phyloP scores from a whole-genome alignment of 2,329 filamentous ascomycete species.

The Sarocladium kiliense region DNA sequence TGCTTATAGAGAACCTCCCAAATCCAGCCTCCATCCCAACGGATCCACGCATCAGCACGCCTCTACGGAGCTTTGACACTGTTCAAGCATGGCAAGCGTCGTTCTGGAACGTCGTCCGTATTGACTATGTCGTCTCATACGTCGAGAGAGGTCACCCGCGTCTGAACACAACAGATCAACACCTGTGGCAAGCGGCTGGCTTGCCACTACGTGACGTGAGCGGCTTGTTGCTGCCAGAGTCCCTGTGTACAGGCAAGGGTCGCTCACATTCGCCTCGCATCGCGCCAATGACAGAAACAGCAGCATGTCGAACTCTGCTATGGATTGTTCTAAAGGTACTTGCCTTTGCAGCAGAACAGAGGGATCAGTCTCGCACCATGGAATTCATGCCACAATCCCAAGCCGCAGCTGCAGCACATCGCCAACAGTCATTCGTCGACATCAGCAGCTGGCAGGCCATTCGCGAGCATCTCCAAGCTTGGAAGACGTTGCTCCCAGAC shows the following conservation, averaged over 20 bases:
- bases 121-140: slow-evolving; percentile 15
- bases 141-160: slow-evolving; percentile 11
- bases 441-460: slow-evolving; percentile 7
- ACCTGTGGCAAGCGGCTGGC: slow-evolving; percentile 15
- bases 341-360: slow-evolving; percentile 10
- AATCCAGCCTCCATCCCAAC: not conserved
- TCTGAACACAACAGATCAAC: slow-evolving; percentile 10
- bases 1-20: slow-evolving; percentile 8
- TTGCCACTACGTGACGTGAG: slow-evolving; percentile 11
- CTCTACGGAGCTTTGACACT: slow-evolving; percentile 10
- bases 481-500: slow-evolving; percentile 13
- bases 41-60: slow-evolving; percentile 7
- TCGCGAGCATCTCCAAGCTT: slow-evolving; percentile 11
- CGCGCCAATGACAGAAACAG: slow-evolving; percentile 13
- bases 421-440: slow-evolving; percentile 2
- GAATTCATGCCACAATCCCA: slow-evolving; percentile 2
- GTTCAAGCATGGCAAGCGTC: slow-evolving; percentile 14
- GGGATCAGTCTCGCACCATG: not conserved
- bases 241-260: not conserved
- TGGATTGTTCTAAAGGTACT: slow-evolving; percentile 15
- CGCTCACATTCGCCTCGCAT: not conserved
- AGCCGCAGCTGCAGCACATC: not conserved
- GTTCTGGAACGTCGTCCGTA: slow-evolving; percentile 15
- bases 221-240: slow-evolving; percentile 11
- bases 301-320: slow-evolving; percentile 13